Conservation (phyloP, 441 rosid genomes). For the Lagerstroemia fauriei region DNA sequence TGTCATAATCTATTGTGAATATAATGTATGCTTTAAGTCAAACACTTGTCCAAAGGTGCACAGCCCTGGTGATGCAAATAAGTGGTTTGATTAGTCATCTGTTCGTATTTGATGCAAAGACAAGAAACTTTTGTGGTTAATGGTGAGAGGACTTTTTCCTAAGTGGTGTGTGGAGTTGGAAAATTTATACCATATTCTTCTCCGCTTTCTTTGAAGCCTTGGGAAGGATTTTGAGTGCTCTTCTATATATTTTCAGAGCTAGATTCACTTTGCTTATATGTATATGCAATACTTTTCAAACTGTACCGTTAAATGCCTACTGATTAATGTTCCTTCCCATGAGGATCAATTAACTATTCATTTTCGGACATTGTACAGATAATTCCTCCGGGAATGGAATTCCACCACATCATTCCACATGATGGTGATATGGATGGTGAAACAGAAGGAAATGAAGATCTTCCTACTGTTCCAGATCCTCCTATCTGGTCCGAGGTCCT, state of each 20-base stretch:
- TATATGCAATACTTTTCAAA: neutral
- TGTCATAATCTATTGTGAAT: neutral
- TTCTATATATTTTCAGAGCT: neutral
- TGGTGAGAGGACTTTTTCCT: neutral
- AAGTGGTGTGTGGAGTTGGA: neutral
- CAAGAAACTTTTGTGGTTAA: neutral
- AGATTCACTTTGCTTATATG: neutral
- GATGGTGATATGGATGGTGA: slow-evolving; percentile 86
- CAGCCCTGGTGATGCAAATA: neutral
- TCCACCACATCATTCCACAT: slow-evolving; percentile 76
- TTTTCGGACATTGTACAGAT: slow-evolving; percentile 41
- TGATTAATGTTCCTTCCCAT: neutral
- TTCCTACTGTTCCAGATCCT: slow-evolving; percentile 70
- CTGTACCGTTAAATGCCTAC: neutral
- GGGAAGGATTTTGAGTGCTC: neutral
- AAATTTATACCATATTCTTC: neutral
- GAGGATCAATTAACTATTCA: slow-evolving; percentile 12
- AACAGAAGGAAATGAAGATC: slow-evolving; percentile 66
- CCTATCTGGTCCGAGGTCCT: slow-evolving; percentile 85
- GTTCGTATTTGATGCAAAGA: neutral
- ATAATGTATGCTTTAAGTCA: neutral
- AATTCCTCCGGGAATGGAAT: slow-evolving; percentile 96
- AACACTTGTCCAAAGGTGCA: neutral
- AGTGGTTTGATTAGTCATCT: neutral
- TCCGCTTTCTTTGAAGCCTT: neutral